phyloP scores from a whole-genome alignment of 768 basidiomycete species.

The Hypholoma fasciculare region DNA sequence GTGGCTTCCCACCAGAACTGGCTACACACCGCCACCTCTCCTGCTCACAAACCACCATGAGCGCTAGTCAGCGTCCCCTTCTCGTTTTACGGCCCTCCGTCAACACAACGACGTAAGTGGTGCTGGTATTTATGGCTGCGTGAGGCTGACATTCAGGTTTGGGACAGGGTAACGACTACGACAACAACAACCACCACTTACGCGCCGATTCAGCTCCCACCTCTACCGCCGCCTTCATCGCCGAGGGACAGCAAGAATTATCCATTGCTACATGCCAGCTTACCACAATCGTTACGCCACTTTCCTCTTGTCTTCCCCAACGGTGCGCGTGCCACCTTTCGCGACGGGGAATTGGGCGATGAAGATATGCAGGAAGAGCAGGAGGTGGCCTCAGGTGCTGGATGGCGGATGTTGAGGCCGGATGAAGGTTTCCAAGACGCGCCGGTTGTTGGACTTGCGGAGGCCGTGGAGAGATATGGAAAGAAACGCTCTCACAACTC shows the following conservation, averaged over 20 bases:
- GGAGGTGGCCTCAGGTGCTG: constrained; percentile 58
- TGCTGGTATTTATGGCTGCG: background rate
- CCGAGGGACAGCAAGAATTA: constrained; percentile 82
- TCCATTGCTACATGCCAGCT: constrained; percentile 70
- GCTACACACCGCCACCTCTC: constrained; percentile 15
- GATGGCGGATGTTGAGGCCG: constrained; percentile 75
- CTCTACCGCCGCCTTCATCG: constrained; percentile 66
- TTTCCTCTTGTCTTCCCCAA: constrained; percentile 83
- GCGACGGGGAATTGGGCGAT: constrained; percentile 63
- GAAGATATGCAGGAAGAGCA: constrained; percentile 75
- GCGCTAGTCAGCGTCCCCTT: constrained; percentile 60
- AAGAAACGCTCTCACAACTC: constrained; percentile 78
- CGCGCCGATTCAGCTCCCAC: constrained; percentile 82
- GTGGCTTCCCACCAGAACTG: constrained; percentile 12
- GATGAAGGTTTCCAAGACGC: constrained; percentile 54
- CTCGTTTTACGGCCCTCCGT: constrained; percentile 79
- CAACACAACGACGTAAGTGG: constrained; percentile 78
- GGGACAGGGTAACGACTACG: constrained; percentile 79
- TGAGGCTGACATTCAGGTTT: constrained; percentile 22
- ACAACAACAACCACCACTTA: constrained; percentile 90
- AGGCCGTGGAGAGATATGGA: constrained; percentile 85
- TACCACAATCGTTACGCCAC: constrained; percentile 71
- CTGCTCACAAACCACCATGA: constrained; percentile 48
- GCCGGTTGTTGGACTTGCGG: constrained; percentile 63
- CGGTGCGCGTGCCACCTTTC: constrained; percentile 78